These are phyloP conservation scores for Ceriops tagal DNA, from an alignment of 345 rosid species.

Conservation along the genomic window DNA sequence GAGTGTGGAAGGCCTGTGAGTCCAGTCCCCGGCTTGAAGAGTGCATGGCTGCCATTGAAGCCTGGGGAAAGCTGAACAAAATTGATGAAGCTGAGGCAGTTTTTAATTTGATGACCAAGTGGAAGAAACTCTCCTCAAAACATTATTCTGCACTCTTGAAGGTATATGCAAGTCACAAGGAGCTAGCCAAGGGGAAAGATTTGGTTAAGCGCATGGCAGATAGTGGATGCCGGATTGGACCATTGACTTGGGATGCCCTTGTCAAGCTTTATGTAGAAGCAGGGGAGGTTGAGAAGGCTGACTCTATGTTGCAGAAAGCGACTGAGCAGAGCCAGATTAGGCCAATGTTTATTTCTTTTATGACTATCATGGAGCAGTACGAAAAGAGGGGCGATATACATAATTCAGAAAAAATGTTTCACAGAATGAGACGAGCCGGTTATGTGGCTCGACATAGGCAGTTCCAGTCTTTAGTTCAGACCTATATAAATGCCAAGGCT, in stretches of 20 bases:
- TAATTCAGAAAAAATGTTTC: constrained; percentile 73
- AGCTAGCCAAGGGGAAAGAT: constrained; percentile 71
- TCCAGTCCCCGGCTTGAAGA: constrained; percentile 49
- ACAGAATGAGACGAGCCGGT: constrained; percentile 71
- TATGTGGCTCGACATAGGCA: constrained; percentile 56
- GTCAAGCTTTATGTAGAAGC: constrained; percentile 76
- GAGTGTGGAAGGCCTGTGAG: constrained; percentile 77
- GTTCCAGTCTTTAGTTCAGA: constrained; percentile 51
- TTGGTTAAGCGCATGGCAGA: constrained; percentile 74
- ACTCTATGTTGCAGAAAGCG: constrained; percentile 64
- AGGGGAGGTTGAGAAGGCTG: constrained; percentile 89
- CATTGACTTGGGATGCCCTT: constrained; percentile 77
- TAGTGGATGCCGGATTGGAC: constrained; percentile 61
- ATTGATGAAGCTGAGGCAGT: constrained; percentile 77
- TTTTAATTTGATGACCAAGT: constrained; percentile 45
- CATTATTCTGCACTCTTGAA: constrained; percentile 56
- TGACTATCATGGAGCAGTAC: constrained; percentile 67
- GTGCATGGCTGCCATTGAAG: constrained; percentile 62
- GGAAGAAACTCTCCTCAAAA: constrained; percentile 46
- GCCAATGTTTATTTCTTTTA: constrained; percentile 67
- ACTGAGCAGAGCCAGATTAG: constrained; percentile 42
- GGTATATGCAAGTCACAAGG: constrained; percentile 77
- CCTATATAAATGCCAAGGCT: constrained; percentile 60
- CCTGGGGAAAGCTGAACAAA: constrained; percentile 73
- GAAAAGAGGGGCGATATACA: constrained; percentile 77